Evolutionary conservation across 352 stramenopile species (phyloP).

Genomic region (Salisapilia sapeloensis): DNA sequence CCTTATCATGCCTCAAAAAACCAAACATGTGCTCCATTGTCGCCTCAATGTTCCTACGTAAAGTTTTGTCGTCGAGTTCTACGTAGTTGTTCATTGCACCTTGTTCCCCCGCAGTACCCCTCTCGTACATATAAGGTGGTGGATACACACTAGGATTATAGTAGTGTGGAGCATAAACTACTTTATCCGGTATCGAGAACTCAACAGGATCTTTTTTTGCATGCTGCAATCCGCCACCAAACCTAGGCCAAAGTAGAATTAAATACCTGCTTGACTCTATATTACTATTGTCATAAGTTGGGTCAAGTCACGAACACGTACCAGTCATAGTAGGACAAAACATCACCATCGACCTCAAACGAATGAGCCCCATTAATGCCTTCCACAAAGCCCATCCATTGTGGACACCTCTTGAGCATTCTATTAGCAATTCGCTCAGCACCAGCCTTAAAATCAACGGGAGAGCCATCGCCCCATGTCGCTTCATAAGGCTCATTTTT

Average conservation of each 20-base stretch:
- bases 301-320: no score
- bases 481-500: constrained; percentile 35
- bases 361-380: constrained; percentile 26
- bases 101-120: constrained; percentile 10
- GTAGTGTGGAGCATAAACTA: constrained; percentile 70
- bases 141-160: constrained; percentile 47
- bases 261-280: no score
- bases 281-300: no score
- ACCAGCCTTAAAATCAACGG: constrained; percentile 24
- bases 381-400: constrained; percentile 59
- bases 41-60: constrained; percentile 16
- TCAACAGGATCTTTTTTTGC: constrained; percentile 19
- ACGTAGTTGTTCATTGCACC: constrained; percentile 14
- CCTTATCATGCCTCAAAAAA: constrained; percentile 21
- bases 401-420: constrained; percentile 44
- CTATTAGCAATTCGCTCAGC: constrained; percentile 29
- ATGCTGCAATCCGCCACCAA: constrained; percentile 26
- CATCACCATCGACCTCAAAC: constrained; percentile 21
- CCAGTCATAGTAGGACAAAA: constrained; percentile 48
- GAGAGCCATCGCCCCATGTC: constrained; percentile 25
- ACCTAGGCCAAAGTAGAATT: no score
- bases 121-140: constrained; percentile 35
- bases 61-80: constrained; percentile 24
- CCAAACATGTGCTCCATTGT: constrained; percentile 60
- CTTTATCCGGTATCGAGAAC: constrained; percentile 29